Evolutionary conservation across 257 asterid species (phyloP), one percentile per base, ranked within the genome.

Genomic region (Plantago ovata): DNA sequence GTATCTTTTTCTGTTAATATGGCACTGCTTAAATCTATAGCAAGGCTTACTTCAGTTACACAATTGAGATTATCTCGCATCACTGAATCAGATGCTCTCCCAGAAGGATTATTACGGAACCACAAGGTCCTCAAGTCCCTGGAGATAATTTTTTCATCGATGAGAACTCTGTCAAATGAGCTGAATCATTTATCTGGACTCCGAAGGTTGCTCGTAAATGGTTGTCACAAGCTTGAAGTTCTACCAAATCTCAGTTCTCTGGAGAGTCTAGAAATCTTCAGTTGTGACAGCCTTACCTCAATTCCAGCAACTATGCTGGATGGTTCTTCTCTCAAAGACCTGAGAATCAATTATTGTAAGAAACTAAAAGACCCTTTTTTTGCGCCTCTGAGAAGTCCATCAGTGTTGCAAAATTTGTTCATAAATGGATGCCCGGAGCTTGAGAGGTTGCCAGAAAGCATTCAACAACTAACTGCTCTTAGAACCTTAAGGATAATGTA

Each of bases 301-400:
- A 49, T 67, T 52, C 67, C 62, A 15, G 72, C 72, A 32, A 3
- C 48, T 2, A 4, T 52, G 13, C 43, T 67, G 43, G 56, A 60
- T 40, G 23, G 19, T 28, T 42, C 62, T 51, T 60, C 67, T 7
- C 61, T 67, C 2, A 43, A 9, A 60, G 0, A 16, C 1, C 36
- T 67, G 9, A 1, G 23, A 3, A 23, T 59, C 19, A 0, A 0
- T 0, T 0, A 0, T 3, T 59, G 72, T 56, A 45, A 43, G 44
- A 67, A 44, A 33, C 16, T 67, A 50, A 44, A 58, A 4, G 3
- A 47, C 7, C 72, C 57, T 4, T 22, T 67, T 7, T 49, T 40
- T n/a, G 72, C 66, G 36, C 38, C 61, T 14, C 21, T 60, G 4
- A 7, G 39, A 19, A 24, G 49, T 16, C 40, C 38, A 4, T 1